Percentiles rank a stretch among this genome's conserved stretches.
Evolutionary conservation across 352 stramenopile genomes (phyloP).

Genomic region (Globisporangium parvum): DNA sequence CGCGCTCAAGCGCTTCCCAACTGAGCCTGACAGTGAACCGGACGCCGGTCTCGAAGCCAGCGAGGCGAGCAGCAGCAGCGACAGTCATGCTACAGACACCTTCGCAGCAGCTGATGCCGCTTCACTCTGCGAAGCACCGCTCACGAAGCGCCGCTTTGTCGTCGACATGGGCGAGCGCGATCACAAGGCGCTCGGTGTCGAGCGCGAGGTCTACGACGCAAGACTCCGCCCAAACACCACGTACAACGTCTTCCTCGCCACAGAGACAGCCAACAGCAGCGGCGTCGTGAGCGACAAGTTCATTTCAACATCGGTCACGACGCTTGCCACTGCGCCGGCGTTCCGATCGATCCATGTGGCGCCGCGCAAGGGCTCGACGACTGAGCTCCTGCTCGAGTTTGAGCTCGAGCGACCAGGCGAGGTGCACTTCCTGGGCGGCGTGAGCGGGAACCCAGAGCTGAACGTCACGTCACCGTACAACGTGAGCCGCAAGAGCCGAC

Average conservation of each 20-base stretch:
- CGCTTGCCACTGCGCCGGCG: constrained; percentile 31
- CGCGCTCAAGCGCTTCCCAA: constrained; percentile 2
- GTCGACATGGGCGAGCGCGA: constrained; percentile 27
- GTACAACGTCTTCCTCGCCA: constrained; percentile 45
- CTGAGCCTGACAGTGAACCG: neutral
- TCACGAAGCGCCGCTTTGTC: constrained; percentile 9
- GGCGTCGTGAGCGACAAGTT: constrained; percentile 59
- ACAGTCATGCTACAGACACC: neutral
- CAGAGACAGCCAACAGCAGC: constrained; percentile 39
- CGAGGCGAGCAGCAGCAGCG: neutral
- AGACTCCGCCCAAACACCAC: constrained; percentile 36
- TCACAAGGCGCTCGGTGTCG: constrained; percentile 27
- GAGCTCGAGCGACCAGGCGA: constrained; percentile 51
- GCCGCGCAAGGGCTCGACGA: constrained; percentile 68
- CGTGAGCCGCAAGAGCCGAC: constrained; percentile 50
- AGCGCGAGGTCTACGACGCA: constrained; percentile 21
- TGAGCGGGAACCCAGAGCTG: constrained; percentile 50
- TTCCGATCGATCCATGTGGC: constrained; percentile 39
- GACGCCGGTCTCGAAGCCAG: neutral
- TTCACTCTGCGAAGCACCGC: neutral
- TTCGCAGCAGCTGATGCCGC: neutral
- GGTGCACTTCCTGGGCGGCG: constrained; percentile 67
- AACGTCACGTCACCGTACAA: constrained; percentile 74
- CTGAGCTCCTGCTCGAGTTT: constrained; percentile 54
- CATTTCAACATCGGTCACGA: constrained; percentile 28